Evolutionary conservation across 495 filamentous ascomycete genomes (phyloP), one percentile per base, ranked within the genome.

Genomic region (Lasiosphaeris hirsuta): DNA sequence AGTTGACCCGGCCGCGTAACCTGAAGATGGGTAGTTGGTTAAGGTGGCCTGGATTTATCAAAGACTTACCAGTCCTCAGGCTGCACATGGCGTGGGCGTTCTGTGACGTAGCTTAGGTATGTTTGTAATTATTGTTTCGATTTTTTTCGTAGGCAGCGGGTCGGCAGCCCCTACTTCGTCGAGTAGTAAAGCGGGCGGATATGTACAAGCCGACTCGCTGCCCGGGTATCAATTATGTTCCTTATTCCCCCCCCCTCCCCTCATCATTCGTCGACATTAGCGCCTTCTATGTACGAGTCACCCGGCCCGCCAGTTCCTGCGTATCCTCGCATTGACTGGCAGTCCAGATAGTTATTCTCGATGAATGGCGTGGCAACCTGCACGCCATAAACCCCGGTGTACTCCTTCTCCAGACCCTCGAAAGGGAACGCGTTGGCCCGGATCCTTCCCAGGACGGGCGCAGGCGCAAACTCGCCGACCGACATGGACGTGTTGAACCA

Each of bases 351-450:
- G 41, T 73, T 73, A 19, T 73, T 72, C 62, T 77, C 74, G 48
- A 74, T 61, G 38, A 77, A 77, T 19, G 72, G 63, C 33, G 74
- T 77, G 1, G 74, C 66, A 18, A 77, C 48, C 38, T 73, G 67
- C 55, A 75, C 64, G 4, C 72, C 74, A 33, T 67, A 73, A 6
- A 75, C 68, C 4, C 57, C 66, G 0, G 50, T 45, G 58, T 63
- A 69, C 63, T 63, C 63, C 18, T 13, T 58, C 39, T 58, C 49
- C 5, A 18, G 51, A 5, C 43, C 55, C 9, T 37, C 4, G 18
- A 75, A 70, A 10, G 73, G 70, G 11, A 64, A 63, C 18, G 63
- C 60, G 40, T 69, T 51, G 4, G 69, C 67, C 45, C 35, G 58
- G 8, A 77, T 64, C 7, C 53, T 57, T 1, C 67, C 74, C 0